phyloP scores from a whole-genome alignment of 2,329 filamentous ascomycete species.

The Leptographium lundbergii region DNA sequence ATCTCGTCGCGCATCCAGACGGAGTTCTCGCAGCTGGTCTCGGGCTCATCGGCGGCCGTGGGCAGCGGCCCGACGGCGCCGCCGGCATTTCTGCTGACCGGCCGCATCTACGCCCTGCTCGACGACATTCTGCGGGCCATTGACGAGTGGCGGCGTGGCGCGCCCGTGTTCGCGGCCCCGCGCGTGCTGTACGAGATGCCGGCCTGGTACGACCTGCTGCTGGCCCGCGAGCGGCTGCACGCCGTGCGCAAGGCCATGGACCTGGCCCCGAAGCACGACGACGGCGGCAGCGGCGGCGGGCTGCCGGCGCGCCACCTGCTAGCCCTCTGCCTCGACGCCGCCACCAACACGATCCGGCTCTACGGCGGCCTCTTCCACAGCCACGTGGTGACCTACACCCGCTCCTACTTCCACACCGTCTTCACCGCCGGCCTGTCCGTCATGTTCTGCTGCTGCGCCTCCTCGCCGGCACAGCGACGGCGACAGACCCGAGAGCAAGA shows the following conservation, averaged over 20 bases:
- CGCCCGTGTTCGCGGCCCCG: conserved; percentile 13
- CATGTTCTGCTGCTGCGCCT: conserved; percentile 2
- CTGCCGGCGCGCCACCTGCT: conserved; percentile 21
- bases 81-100: neutral
- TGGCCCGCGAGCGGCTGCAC: conserved; percentile 25
- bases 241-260: conserved; percentile 28
- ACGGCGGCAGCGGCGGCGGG: conserved; percentile 7
- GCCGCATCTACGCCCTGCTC: conserved; percentile 1
- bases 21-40: neutral
- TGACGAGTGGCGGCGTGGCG: conserved; percentile 2
- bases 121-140: conserved; percentile 1
- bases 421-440: conserved; percentile 16
- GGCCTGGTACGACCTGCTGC: conserved; percentile 31
- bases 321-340: conserved; percentile 20
- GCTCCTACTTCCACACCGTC: conserved; percentile 35
- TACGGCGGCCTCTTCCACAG: conserved; percentile 24
- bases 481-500: neutral
- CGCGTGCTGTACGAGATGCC: conserved; percentile 27
- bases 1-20: conserved; percentile 5
- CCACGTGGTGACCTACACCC: conserved; percentile 26
- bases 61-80: neutral
- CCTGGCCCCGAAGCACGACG: conserved; percentile 20
- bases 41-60: neutral
- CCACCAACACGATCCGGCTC: conserved; percentile 22
- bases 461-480: neutral